Evolutionary conservation across 2,329 filamentous ascomycete species (phyloP).

Genomic region (Trichoderma pleuroti): DNA sequence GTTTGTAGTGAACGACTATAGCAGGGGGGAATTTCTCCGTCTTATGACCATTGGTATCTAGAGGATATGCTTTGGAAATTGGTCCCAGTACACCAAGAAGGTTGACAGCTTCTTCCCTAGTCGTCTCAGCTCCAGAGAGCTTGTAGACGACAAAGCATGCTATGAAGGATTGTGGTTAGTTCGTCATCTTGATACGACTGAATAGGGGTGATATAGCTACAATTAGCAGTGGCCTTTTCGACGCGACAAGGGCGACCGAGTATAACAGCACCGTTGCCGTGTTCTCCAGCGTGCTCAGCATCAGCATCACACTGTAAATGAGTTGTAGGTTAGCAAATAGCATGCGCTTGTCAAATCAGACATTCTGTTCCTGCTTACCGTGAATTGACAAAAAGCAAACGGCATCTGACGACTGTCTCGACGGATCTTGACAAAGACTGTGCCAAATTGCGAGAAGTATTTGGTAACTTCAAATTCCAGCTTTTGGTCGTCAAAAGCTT

Average conservation of each 20-base stretch:
- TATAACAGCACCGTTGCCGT: conserved; percentile 48
- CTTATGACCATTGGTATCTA: conserved; percentile 37
- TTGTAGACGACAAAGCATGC: conserved; percentile 49
- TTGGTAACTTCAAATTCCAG: conserved; percentile 52
- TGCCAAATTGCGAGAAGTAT: conserved; percentile 52
- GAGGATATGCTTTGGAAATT: conserved; percentile 29
- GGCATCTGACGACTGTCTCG: conserved; percentile 57
- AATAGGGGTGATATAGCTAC: conserved; percentile 37
- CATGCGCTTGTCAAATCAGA: background rate
- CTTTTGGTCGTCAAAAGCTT: conserved; percentile 46
- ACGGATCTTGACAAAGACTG: conserved; percentile 61
- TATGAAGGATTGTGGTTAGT: conserved; percentile 28
- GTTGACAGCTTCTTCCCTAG: conserved; percentile 41
- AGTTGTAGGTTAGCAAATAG: conserved; percentile 6
- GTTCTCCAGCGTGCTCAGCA: conserved; percentile 46
- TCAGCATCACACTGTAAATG: conserved; percentile 33
- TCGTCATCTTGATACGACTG: background rate
- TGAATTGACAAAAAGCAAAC: conserved; percentile 62
- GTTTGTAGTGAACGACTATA: conserved; percentile 48
- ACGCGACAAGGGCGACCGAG: conserved; percentile 56
- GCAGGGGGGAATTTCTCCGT: conserved; percentile 36
- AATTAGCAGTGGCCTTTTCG: conserved; percentile 57
- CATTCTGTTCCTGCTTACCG: conserved; percentile 40
- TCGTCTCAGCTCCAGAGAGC: conserved; percentile 33
- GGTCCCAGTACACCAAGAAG: conserved; percentile 45